Conservation (phyloP, 257 asterid genomes). For the Ehretia macrophylla region DNA sequence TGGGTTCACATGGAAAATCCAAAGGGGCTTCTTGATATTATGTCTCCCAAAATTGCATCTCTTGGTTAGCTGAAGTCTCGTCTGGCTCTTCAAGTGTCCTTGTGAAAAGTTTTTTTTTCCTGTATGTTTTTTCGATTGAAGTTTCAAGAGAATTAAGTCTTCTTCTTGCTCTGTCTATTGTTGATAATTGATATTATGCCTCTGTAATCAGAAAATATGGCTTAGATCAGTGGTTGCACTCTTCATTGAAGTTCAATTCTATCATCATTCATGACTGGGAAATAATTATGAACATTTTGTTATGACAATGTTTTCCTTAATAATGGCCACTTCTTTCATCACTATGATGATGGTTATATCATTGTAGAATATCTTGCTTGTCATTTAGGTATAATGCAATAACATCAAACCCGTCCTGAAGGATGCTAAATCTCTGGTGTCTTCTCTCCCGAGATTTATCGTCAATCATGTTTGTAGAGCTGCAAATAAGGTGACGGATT, state of each 20-base stretch:
- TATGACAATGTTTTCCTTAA: not conserved
- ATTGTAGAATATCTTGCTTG: too few species aligned
- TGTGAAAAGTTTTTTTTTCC: not conserved
- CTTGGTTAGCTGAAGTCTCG: slow-evolving; percentile 28
- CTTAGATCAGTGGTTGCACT: too few species aligned
- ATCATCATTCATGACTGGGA: not conserved
- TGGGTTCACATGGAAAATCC: slow-evolving; percentile 99
- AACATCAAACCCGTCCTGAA: too few species aligned
- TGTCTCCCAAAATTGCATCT: slow-evolving; percentile 70
- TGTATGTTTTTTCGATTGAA: not conserved
- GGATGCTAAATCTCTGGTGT: too few species aligned
- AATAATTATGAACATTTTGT: not conserved
- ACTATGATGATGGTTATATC: too few species aligned
- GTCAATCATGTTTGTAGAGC: too few species aligned
- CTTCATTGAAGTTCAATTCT: too few species aligned
- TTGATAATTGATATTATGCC: too few species aligned
- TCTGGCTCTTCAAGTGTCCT: not conserved
- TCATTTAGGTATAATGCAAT: too few species aligned
- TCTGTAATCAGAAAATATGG: too few species aligned
- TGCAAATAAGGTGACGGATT: too few species aligned
- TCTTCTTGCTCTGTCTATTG: not conserved
- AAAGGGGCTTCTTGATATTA: slow-evolving; percentile 74
- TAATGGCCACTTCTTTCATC: not conserved
- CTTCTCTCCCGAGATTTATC: too few species aligned
- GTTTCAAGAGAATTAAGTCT: not conserved